Conservation (phyloP, 352 stramenopile species). For the Phytopythium boreale region DNA sequence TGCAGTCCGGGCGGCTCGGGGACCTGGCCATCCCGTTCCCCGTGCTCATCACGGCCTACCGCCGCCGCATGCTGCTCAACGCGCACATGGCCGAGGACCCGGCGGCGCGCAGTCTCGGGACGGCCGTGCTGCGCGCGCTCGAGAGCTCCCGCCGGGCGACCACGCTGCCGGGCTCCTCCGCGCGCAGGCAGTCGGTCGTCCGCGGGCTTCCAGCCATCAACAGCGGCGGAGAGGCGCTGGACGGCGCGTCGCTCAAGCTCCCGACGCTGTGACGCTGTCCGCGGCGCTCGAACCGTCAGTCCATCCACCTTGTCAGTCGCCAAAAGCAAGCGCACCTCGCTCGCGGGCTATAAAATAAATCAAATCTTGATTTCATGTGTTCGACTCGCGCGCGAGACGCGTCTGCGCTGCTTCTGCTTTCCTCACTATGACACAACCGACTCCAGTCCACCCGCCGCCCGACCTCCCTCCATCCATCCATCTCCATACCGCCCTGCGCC, state of each 20-base stretch:
- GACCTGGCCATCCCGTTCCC: slow-evolving; percentile 74
- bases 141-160: slow-evolving; percentile 46
- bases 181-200: not conserved
- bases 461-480: too few species aligned
- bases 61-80: slow-evolving; percentile 76
- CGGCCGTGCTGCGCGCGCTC: slow-evolving; percentile 60
- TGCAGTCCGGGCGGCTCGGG: slow-evolving; percentile 74
- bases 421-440: slow-evolving; percentile 28
- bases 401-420: not conserved
- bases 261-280: not conserved
- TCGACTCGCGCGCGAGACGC: not conserved
- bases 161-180: not conserved
- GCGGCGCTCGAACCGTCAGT: not conserved
- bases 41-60: slow-evolving; percentile 76
- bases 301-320: too few species aligned
- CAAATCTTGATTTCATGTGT: slow-evolving; percentile 1
- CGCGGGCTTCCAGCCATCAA: too few species aligned
- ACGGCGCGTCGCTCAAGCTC: not conserved
- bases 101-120: slow-evolving; percentile 31
- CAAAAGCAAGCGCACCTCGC: not conserved
- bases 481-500: too few species aligned
- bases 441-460: not conserved
- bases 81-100: slow-evolving; percentile 77
- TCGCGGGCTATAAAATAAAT: slow-evolving; percentile 8
- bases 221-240: too few species aligned